phyloP scores from a whole-genome alignment of 495 filamentous ascomycete genomes.

The Xylaria curta region DNA sequence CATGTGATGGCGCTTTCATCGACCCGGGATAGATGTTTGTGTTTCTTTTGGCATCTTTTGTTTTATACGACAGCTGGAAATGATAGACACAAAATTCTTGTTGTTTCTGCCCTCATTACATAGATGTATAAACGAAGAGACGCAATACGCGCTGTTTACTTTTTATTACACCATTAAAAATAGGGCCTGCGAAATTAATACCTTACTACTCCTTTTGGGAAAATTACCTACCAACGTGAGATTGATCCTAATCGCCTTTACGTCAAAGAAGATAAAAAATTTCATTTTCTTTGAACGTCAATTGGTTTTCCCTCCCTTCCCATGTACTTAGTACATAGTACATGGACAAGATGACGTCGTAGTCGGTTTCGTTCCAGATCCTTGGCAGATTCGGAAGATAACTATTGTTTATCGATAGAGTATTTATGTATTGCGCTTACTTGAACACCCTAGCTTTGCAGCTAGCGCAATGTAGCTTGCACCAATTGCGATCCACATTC shows the following conservation, averaged over 20 bases:
- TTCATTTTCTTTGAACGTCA: not conserved
- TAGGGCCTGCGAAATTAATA: not conserved
- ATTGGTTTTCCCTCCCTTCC: not conserved
- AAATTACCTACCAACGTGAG: not conserved
- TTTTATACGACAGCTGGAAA: slow-evolving; percentile 2
- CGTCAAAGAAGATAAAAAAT: not conserved
- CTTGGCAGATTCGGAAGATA: slow-evolving; percentile 11
- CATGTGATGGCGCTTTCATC: slow-evolving; percentile 30
- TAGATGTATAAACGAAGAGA: not conserved
- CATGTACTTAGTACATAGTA: not conserved
- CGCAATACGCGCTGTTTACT: not conserved
- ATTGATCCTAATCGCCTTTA: not conserved
- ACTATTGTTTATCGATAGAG: slow-evolving; percentile 23
- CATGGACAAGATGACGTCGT: not conserved
- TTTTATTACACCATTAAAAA: not conserved
- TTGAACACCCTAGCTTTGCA: not conserved
- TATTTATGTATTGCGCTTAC: slow-evolving; percentile 10
- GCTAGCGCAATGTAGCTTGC: not conserved
- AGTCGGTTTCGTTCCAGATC: slow-evolving; percentile 8
- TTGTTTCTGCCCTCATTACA: not conserved
- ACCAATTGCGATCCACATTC: not conserved
- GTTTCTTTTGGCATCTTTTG: not conserved
- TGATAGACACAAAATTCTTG: not conserved
- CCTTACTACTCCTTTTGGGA: not conserved
- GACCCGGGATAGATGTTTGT: not conserved